These are phyloP conservation scores for Xylaria bambusicola DNA, from an alignment of 495 filamentous ascomycete genomes.

Conservation along the genomic window DNA sequence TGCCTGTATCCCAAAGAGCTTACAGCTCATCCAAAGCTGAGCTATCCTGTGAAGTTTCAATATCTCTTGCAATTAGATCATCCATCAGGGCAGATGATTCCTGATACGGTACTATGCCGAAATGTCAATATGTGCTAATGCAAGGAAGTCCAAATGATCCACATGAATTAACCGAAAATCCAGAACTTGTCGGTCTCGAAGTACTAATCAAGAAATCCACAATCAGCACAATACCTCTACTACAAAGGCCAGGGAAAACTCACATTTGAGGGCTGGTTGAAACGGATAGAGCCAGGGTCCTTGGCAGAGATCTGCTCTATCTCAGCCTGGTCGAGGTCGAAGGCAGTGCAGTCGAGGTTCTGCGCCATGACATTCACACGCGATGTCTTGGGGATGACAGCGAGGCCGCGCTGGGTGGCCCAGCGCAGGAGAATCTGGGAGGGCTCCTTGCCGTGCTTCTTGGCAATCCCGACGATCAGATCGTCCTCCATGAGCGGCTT, in stretches of 20 bases:
- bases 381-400: constrained; percentile 90
- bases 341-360: constrained; percentile 68
- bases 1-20: constrained; percentile 14
- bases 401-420: constrained; percentile 90
- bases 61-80: background rate
- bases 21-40: background rate
- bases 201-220: constrained; percentile 37
- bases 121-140: constrained; percentile 1
- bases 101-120: background rate
- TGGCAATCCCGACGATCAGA: constrained; percentile 63
- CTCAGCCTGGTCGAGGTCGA: constrained; percentile 67
- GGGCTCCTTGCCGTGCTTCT: constrained; percentile 71
- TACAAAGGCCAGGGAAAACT: constrained; percentile 40
- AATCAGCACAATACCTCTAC: constrained; percentile 19
- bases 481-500: constrained; percentile 70
- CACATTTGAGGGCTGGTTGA: constrained; percentile 78
- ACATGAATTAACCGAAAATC: constrained; percentile 49
- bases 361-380: constrained; percentile 52
- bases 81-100: background rate
- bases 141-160: background rate
- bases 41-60: background rate
- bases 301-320: constrained; percentile 66
- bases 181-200: constrained; percentile 54
- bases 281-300: constrained; percentile 66
- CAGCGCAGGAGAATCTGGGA: constrained; percentile 89